Percentiles rank a stretch among this genome's conserved stretches.
These are phyloP conservation scores for Cornus kousa DNA, from an alignment of 148 eudicot genomes.

Conservation along the genomic window DNA sequence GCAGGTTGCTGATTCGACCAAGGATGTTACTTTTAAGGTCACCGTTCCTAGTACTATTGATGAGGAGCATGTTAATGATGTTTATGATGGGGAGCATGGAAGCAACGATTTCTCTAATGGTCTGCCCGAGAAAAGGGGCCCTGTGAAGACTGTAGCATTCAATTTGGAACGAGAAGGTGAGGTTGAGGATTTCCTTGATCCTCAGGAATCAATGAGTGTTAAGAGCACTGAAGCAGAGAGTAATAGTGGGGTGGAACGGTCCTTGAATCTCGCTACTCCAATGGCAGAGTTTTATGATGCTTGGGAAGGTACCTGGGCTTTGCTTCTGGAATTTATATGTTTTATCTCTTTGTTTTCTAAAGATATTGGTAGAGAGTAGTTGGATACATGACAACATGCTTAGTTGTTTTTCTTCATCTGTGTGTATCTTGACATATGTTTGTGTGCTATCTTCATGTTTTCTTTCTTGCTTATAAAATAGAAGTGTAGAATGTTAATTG, in stretches of 20 bases:
- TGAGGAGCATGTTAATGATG: slow-evolving; percentile 20
- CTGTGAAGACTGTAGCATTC: slow-evolving; percentile 23
- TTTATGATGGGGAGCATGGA: slow-evolving; percentile 12
- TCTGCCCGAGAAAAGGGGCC: slow-evolving; percentile 19
- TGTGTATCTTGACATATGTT: neutral
- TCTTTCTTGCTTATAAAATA: neutral
- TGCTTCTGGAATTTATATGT: neutral
- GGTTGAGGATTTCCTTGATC: slow-evolving; percentile 66
- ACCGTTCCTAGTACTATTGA: slow-evolving; percentile 15
- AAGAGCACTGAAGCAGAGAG: slow-evolving; percentile 24
- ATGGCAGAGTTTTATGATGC: slow-evolving; percentile 85
- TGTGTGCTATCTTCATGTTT: neutral
- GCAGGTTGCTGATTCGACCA: slow-evolving; percentile 19
- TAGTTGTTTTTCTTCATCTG: neutral
- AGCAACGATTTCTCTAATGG: slow-evolving; percentile 15
- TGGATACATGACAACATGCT: neutral
- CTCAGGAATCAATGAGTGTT: slow-evolving; percentile 61
- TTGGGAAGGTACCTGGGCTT: slow-evolving; percentile 67
- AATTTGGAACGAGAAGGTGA: slow-evolving; percentile 43
- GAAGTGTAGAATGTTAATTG: neutral
- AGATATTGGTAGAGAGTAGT: neutral
- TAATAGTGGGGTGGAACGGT: slow-evolving; percentile 39
- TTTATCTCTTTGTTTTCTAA: neutral
- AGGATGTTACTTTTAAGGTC: slow-evolving; percentile 15
- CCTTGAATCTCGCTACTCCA: slow-evolving; percentile 36